A percentile compares a stretch with the other conserved stretches of the same genome.
These are phyloP conservation scores for Lipomyces starkeyi DNA, from an alignment of 805 yeast species.

Conservation along the genomic window DNA sequence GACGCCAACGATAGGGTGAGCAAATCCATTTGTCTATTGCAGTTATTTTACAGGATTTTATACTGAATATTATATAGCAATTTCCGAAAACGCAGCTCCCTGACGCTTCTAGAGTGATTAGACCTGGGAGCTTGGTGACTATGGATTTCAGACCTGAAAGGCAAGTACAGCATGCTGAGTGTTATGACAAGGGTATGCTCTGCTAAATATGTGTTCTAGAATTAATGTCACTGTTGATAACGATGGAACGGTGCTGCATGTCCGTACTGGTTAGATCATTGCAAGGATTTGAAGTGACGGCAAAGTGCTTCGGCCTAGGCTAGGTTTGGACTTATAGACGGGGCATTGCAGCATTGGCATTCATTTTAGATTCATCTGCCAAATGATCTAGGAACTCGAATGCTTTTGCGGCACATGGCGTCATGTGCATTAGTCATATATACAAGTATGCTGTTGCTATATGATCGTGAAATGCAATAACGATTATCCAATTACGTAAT, in stretches of 20 bases:
- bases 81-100: conserved; percentile 35
- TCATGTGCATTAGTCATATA: not conserved
- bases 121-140: conserved; percentile 37
- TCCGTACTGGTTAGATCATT: conserved; percentile 34
- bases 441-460: not conserved
- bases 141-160: conserved; percentile 40
- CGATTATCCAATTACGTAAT: not conserved
- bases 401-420: not conserved
- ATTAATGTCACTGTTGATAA: conserved; percentile 37
- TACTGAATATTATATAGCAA: conserved; percentile 1
- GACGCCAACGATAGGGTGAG: conserved; percentile 22
- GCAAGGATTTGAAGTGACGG: not conserved
- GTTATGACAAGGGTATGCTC: not conserved
- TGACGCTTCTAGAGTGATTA: conserved; percentile 36
- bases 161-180: conserved; percentile 18
- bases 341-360: not conserved
- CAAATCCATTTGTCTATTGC: not conserved
- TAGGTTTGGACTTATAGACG: not conserved
- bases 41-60: not conserved
- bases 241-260: conserved; percentile 33
- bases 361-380: not conserved
- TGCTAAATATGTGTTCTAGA: conserved; percentile 16
- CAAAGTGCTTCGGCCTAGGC: not conserved
- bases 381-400: not conserved
- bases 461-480: not conserved